Conservation (phyloP, 164 flowering plant species). For the Santalum album region DNA sequence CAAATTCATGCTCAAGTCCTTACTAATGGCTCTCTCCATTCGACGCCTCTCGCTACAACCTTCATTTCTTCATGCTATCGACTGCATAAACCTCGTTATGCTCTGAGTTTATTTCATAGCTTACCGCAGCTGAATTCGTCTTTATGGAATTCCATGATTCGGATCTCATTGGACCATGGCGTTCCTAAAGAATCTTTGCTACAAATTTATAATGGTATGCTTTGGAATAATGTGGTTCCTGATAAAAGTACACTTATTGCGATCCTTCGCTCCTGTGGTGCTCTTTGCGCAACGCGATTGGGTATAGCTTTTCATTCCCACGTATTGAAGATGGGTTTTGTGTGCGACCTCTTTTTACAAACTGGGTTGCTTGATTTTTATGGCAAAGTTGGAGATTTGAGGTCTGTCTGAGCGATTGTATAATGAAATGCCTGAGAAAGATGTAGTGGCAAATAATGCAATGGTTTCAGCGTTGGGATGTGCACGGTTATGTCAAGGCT, state of each 20-base stretch:
- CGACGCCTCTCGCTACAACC: constrained; percentile 11
- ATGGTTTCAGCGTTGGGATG: constrained; percentile 28
- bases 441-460: constrained; percentile 31
- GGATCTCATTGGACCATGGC: constrained; percentile 12
- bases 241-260: constrained; percentile 12
- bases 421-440: constrained; percentile 32
- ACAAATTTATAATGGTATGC: constrained; percentile 20
- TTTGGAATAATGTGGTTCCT: constrained; percentile 13
- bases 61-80: constrained; percentile 23
- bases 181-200: constrained; percentile 4
- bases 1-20: constrained; percentile 34
- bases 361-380: constrained; percentile 44
- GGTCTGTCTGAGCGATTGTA: constrained; percentile 27
- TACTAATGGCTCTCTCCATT: constrained; percentile 13
- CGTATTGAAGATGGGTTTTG: constrained; percentile 25
- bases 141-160: constrained; percentile 25
- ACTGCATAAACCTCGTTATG: constrained; percentile 15
- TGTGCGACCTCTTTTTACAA: constrained; percentile 20
- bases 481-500: constrained; percentile 13
- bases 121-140: constrained; percentile 5
- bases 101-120: constrained; percentile 15
- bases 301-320: constrained; percentile 30
- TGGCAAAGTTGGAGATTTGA: constrained; percentile 27
- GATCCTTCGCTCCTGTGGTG: constrained; percentile 23
- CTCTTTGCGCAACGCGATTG: background rate